Base-by-base conservation (phyloP, 75 land plant species). In the Pinus taeda region DNA sequence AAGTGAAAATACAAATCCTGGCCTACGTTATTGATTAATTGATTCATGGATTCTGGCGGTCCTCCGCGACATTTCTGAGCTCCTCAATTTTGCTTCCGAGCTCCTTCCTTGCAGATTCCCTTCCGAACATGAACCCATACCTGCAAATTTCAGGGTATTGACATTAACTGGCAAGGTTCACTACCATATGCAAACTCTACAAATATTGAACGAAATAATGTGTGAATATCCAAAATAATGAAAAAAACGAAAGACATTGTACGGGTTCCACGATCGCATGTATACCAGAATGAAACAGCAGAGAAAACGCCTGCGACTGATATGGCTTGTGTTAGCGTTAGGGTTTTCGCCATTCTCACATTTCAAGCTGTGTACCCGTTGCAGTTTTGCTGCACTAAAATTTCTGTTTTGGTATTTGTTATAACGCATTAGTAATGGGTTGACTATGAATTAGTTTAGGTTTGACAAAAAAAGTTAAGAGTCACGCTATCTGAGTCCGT, bases 81-180 rank as follows among this genome's bases (percentile, higher is more conserved):
- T 83, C 85, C 30, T 89, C 89, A 15, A 93, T 91, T 62, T 91
- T 74, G 2, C 78, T 79, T 15, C 80, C 83, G 15, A 93, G 88
- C 79, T 93, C 93, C 73, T 87, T 89, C 39, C 96, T 84, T 15
- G 96, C 93, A 11, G 93, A 87, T 77, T 93, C 96, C 71, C 89
- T 87, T 15, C 96, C 96, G 60, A 93, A 89, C 93, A 91, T 89
- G 88, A 87, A 93, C 6, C 96, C 96, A 57, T 93, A 93, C 93
- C 95, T 93, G 82, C 72, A 30, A 64, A 26, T 21, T 42, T 15
- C 6, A 67, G 61, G 17, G 49, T 17, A 29, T 45, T 26, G 33
- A 15, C 13, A 62, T 15, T 26, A 26, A 57, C 53, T 21, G 17
- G 6, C 49, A 18, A 30, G 58, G 56, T 20, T 55, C 11, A 49